Evolutionary conservation across 257 asterid genomes (phyloP).

Genomic region (Petrea volubilis): DNA sequence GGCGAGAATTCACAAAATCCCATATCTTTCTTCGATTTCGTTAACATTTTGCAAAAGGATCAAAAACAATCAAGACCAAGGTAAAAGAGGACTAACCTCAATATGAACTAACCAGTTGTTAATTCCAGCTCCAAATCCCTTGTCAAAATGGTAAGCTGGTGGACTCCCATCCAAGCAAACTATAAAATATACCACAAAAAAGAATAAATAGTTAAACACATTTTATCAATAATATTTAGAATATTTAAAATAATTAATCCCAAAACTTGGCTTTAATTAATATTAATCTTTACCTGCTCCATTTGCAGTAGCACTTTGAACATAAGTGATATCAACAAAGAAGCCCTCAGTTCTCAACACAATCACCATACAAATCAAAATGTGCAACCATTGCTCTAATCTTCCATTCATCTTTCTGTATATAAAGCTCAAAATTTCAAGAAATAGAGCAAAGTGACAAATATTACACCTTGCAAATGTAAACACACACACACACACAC

Average conservation of each 20-base stretch:
- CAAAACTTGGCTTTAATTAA: neutral
- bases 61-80: neutral
- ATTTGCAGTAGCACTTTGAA: constrained; percentile 54
- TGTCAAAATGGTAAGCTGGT: constrained; percentile 54
- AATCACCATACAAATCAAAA: constrained; percentile 32
- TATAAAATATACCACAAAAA: neutral
- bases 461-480: no score
- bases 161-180: constrained; percentile 69
- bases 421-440: neutral
- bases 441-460: neutral
- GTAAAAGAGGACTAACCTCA: constrained; percentile 37
- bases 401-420: constrained; percentile 34
- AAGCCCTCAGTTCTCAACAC: constrained; percentile 38
- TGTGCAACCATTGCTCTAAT: constrained; percentile 23
- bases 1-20: neutral
- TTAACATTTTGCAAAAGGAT: neutral
- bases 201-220: neutral
- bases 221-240: neutral
- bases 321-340: constrained; percentile 47
- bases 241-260: neutral
- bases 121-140: constrained; percentile 55
- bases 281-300: constrained; percentile 52
- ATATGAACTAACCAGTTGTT: constrained; percentile 55
- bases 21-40: neutral
- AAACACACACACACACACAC: neutral